Conservation (phyloP, 148 eudicot genomes). For the Fagopyrum homotropicum region DNA sequence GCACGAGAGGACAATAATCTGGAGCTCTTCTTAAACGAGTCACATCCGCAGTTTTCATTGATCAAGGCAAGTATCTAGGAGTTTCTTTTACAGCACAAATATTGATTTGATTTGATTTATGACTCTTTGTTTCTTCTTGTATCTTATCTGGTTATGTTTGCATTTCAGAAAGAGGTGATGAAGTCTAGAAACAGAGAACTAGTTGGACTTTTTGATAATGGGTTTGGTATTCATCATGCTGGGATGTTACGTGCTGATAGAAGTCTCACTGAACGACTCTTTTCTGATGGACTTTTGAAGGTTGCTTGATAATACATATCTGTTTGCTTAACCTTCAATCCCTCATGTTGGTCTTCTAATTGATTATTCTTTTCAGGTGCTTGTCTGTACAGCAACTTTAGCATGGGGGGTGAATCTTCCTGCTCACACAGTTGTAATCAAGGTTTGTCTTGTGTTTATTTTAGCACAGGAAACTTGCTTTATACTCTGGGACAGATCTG, state of each 20-base stretch:
- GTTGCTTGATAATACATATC: not conserved
- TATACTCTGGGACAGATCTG: not conserved
- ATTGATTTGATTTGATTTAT: not conserved
- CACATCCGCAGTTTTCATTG: slow-evolving; percentile 75
- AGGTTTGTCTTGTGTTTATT: slow-evolving; percentile 23
- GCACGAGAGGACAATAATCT: slow-evolving; percentile 51
- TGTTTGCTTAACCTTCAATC: not conserved
- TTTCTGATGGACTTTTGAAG: slow-evolving; percentile 82
- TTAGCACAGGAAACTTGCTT: not conserved
- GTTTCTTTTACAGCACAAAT: not conserved
- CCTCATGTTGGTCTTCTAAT: not conserved
- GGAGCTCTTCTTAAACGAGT: slow-evolving; percentile 67
- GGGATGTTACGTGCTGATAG: slow-evolving; percentile 99
- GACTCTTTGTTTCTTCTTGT: slow-evolving; percentile 12
- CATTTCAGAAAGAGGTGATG: slow-evolving; percentile 67
- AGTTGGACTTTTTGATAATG: slow-evolving; percentile 82
- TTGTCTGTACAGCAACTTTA: slow-evolving; percentile 96
- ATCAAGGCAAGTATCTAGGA: slow-evolving; percentile 50
- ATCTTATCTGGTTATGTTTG: slow-evolving; percentile 16
- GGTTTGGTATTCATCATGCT: slow-evolving; percentile 96
- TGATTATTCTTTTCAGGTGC: slow-evolving; percentile 45
- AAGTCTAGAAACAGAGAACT: slow-evolving; percentile 91
- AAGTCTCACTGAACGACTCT: slow-evolving; percentile 88
- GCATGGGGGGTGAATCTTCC: slow-evolving; percentile 99
- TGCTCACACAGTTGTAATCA: slow-evolving; percentile 98